A percentile compares a stretch with the other conserved stretches of the same genome.
Conservation (phyloP, 169 alveolate genomes). For the Plasmodium billcollinsi region DNA sequence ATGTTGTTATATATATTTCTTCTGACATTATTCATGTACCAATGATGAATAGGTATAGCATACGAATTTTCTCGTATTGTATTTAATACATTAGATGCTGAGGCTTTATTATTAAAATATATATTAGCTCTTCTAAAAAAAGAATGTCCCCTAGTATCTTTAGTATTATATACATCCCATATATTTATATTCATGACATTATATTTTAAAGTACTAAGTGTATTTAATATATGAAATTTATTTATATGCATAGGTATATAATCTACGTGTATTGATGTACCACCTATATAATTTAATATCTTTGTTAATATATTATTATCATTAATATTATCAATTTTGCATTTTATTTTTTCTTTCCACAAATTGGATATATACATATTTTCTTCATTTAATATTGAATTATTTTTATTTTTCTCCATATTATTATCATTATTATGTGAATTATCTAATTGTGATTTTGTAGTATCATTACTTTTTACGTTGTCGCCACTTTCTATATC, state of each 20-base stretch:
- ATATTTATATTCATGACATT: constrained; percentile 46
- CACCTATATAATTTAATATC: constrained; percentile 33
- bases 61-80: constrained; percentile 35
- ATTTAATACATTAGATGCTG: constrained; percentile 8
- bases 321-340: constrained; percentile 61
- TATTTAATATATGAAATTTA: constrained; percentile 53
- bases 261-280: constrained; percentile 34
- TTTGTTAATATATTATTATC: constrained; percentile 57
- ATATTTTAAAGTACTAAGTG: constrained; percentile 17
- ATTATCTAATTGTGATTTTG: background rate
- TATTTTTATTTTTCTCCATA: background rate
- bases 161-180: constrained; percentile 46
- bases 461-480: background rate
- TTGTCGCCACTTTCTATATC: background rate
- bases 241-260: constrained; percentile 33
- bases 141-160: constrained; percentile 28
- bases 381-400: background rate
- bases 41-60: constrained; percentile 15
- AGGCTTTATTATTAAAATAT: constrained; percentile 43
- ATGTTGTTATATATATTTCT: constrained; percentile 49
- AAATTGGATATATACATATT: constrained; percentile 12
- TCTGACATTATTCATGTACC: constrained; percentile 30
- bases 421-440: background rate
- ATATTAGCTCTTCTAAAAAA: constrained; percentile 56
- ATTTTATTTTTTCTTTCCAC: constrained; percentile 76